phyloP scores from a whole-genome alignment of 2,329 filamentous ascomycete species.

The Fusarium burgessii region DNA sequence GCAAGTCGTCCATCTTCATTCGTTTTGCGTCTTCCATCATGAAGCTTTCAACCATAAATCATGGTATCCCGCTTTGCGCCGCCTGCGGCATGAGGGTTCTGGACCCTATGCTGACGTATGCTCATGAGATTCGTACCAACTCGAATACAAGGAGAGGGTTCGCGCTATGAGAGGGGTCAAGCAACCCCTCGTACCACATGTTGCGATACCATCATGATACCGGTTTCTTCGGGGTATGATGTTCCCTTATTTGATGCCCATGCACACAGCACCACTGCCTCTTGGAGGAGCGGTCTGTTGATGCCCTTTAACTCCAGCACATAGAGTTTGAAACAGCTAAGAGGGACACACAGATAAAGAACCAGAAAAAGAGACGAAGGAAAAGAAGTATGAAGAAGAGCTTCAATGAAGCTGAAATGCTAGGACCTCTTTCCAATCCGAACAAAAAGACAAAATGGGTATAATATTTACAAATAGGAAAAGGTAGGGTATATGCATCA shows the following conservation, averaged over 20 bases:
- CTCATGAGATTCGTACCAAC: neutral
- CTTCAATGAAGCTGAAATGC: neutral
- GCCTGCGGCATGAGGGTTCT: neutral
- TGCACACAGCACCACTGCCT: neutral
- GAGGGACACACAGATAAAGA: neutral
- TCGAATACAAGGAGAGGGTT: neutral
- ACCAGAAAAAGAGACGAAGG: neutral
- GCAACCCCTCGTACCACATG: neutral
- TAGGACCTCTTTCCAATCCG: neutral
- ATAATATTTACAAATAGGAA: conserved; percentile 3
- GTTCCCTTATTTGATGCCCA: neutral
- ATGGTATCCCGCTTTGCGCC: neutral
- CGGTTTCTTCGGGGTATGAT: neutral
- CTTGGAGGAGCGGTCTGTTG: neutral
- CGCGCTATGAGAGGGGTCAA: neutral
- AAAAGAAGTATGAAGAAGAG: neutral
- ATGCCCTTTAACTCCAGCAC: neutral
- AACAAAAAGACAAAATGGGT: neutral
- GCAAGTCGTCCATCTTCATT: neutral
- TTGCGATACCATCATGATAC: neutral
- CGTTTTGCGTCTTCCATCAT: neutral
- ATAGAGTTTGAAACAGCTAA: neutral
- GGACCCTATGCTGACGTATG: conserved; percentile 1
- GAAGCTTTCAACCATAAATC: neutral
- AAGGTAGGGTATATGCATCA: neutral